phyloP scores from a whole-genome alignment of 805 yeast species.

The Starmerella roubikii region DNA sequence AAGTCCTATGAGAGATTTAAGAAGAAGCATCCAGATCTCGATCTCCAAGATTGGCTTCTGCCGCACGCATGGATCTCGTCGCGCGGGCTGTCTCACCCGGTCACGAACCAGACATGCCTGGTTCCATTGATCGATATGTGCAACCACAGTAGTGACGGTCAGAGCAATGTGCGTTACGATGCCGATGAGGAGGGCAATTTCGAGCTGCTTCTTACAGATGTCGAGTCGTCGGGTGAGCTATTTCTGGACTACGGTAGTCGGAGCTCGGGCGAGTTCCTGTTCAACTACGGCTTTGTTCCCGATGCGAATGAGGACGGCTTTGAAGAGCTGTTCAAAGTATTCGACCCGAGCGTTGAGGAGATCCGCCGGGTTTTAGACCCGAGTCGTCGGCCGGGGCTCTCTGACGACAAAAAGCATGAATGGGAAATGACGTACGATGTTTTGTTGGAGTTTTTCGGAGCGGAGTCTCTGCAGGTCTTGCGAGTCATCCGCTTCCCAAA shows the following conservation, averaged over 20 bases:
- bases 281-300: slow-evolving; percentile 31
- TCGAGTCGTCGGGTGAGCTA: slow-evolving; percentile 19
- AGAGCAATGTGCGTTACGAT: slow-evolving; percentile 11
- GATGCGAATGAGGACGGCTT: slow-evolving; percentile 10
- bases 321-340: slow-evolving; percentile 14
- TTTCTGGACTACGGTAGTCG: slow-evolving; percentile 28
- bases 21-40: slow-evolving; percentile 10
- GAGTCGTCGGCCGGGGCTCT: slow-evolving; percentile 4
- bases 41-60: slow-evolving; percentile 22
- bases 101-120: slow-evolving; percentile 29
- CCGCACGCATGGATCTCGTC: slow-evolving; percentile 29
- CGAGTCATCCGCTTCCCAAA: slow-evolving; percentile 10
- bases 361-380: slow-evolving; percentile 17
- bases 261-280: slow-evolving; percentile 27
- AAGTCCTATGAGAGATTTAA: slow-evolving; percentile 16
- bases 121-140: slow-evolving; percentile 45
- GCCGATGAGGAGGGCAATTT: slow-evolving; percentile 10
- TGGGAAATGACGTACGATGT: slow-evolving; percentile 18
- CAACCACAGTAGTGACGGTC: slow-evolving; percentile 10
- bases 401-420: slow-evolving; percentile 10
- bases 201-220: slow-evolving; percentile 8
- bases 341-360: slow-evolving; percentile 16
- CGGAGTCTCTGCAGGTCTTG: slow-evolving; percentile 4
- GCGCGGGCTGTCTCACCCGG: slow-evolving; percentile 24
- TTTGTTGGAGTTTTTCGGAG: slow-evolving; percentile 19